Conservation (phyloP, 371 early-diverging fungal species). For the Nematocida sp. region DNA sequence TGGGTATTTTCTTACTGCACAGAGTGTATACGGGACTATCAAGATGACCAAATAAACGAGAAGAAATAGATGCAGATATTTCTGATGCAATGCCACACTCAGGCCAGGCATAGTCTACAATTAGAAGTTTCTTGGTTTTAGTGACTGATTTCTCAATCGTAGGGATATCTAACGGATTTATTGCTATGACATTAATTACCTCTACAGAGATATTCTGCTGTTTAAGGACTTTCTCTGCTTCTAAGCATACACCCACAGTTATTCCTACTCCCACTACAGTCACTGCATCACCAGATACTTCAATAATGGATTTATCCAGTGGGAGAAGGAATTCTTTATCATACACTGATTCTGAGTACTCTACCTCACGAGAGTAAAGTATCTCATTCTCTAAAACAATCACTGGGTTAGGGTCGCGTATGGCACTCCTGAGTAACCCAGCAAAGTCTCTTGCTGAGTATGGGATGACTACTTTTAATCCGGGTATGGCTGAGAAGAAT, state of each 20-base stretch:
- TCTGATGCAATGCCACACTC: slow-evolving; percentile 91
- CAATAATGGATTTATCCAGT: slow-evolving; percentile 62
- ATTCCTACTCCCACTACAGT: slow-evolving; percentile 90
- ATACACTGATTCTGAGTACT: slow-evolving; percentile 77
- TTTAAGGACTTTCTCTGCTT: slow-evolving; percentile 79
- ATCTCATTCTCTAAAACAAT: slow-evolving; percentile 95
- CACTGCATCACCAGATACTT: slow-evolving; percentile 75
- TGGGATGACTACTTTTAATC: slow-evolving; percentile 94
- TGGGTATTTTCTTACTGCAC: slow-evolving; percentile 93
- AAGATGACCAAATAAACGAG: slow-evolving; percentile 77
- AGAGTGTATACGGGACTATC: slow-evolving; percentile 87
- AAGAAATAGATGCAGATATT: slow-evolving; percentile 88
- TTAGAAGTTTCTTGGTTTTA: slow-evolving; percentile 91
- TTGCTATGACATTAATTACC: slow-evolving; percentile 93
- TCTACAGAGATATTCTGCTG: slow-evolving; percentile 77
- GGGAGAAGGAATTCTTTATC: slow-evolving; percentile 72
- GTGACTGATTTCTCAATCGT: slow-evolving; percentile 84
- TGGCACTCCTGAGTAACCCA: slow-evolving; percentile 90
- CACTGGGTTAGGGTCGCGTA: slow-evolving; percentile 95
- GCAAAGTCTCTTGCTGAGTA: slow-evolving; percentile 93
- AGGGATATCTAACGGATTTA: slow-evolving; percentile 89
- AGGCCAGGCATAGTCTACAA: slow-evolving; percentile 96
- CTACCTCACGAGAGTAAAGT: slow-evolving; percentile 85
- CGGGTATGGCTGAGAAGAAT: slow-evolving; percentile 94
- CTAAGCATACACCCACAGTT: slow-evolving; percentile 79